Base-by-base conservation (phyloP, 2,329 filamentous ascomycete species). In the Xylariomycetidae sp. region DNA sequence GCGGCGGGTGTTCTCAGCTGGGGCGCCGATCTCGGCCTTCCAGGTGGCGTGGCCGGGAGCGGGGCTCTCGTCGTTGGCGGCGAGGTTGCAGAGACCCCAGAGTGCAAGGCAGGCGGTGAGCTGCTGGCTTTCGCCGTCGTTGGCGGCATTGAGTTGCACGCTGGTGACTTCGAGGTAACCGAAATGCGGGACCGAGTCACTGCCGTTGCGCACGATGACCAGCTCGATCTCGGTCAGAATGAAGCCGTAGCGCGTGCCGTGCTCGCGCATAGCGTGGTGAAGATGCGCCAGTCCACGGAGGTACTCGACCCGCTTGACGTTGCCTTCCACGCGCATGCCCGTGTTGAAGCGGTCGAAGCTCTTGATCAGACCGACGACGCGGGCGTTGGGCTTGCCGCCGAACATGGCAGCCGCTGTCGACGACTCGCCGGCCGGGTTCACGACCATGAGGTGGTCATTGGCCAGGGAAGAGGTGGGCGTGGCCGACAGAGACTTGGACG, bases 141-240 rank as follows among this genome's bases (percentile, higher is more conserved):
- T 48, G 13, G 49, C 52, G 25, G 60, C 53, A n/a, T 69, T 70
- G 24, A 81, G 70, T 49, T 74, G 75, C 14, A 81, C 70, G 26
- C 67, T 72, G 13, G 68, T 65, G 18, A 94, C 72, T 58, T 96
- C 89, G 5, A 95, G 68, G 59, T 81, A 86, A n/a, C 90, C 89
- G 53, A 95, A 95, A 56, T 87, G 79, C 0, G 89, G 89, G 1
- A 79, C 78, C 25, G 70, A 63, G 51, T 72, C 81, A 47, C 57
- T 75, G 32, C 89, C 88, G 46, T 84, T 85, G 50, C 89, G 85
- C 1, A 95, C 87, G 48, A 92, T 79, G 24, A 95, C 81, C 7
- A 95, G 79, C 64, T 96, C 90, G 49, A 95, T 95, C 63, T 95
- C 90, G 1, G 87, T 95, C 54, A 95, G 79, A 59, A 96, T 90